phyloP scores from a whole-genome alignment of 352 stramenopile species.

The Pythium graminicola region DNA sequence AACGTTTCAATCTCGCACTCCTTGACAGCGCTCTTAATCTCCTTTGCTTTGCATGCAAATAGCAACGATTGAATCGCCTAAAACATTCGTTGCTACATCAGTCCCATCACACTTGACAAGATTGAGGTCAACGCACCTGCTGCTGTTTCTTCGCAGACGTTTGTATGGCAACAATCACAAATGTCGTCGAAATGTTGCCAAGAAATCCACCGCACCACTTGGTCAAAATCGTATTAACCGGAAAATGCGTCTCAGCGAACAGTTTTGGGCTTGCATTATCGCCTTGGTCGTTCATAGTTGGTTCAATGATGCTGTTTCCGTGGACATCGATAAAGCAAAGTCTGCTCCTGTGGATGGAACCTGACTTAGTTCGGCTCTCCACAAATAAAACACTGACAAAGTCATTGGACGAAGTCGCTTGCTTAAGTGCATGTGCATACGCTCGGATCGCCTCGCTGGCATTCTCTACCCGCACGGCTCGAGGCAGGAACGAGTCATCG shows the following conservation, averaged over 20 bases:
- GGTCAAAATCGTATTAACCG: constrained; percentile 35
- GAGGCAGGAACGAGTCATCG: constrained; percentile 21
- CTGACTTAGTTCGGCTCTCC: constrained; percentile 27
- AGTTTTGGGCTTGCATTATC: constrained; percentile 1
- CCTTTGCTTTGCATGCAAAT: constrained; percentile 76
- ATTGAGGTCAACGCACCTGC: constrained; percentile 30
- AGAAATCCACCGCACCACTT: constrained; percentile 41
- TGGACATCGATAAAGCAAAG: constrained; percentile 46
- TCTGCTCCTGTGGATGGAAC: constrained; percentile 25
- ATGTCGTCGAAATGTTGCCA: constrained; percentile 40
- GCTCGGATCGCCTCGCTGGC: constrained; percentile 28
- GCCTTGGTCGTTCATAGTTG: not conserved
- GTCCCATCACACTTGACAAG: not conserved
- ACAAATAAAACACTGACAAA: constrained; percentile 44
- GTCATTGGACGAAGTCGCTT: constrained; percentile 9
- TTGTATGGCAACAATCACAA: constrained; percentile 53
- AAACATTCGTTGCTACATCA: not conserved
- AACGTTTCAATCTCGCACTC: constrained; percentile 8
- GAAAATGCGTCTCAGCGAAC: constrained; percentile 60
- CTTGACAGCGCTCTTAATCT: constrained; percentile 37
- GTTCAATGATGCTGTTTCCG: constrained; percentile 43
- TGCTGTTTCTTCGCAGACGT: constrained; percentile 53
- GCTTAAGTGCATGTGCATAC: constrained; percentile 27
- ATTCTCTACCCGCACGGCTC: constrained; percentile 24
- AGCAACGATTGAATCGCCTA: constrained; percentile 73